phyloP scores from a whole-genome alignment of 345 rosid species.

The Theobroma cacao region DNA sequence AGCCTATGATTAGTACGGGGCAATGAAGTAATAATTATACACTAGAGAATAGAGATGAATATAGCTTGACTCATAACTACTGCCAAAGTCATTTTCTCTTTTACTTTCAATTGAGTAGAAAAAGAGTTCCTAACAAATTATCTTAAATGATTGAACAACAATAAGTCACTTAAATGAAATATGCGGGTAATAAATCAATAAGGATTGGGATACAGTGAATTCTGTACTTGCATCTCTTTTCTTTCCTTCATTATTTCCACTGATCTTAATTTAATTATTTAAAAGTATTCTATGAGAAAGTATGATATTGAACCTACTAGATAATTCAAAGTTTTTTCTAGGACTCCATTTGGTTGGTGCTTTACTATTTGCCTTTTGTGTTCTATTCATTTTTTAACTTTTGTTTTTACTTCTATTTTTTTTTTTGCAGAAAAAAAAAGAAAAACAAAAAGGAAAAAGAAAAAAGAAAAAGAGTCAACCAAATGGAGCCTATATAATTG shows the following conservation, averaged over 20 bases:
- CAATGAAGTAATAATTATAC: background rate
- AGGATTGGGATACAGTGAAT: too few species aligned
- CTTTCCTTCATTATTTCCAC: background rate
- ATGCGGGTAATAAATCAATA: background rate
- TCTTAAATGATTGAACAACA: slow-evolving; percentile 1
- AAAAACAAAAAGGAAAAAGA: background rate
- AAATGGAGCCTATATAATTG: too few species aligned
- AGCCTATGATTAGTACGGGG: slow-evolving; percentile 24
- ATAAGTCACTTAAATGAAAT: background rate
- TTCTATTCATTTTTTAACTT: too few species aligned
- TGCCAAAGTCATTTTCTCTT: background rate
- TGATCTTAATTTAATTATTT: background rate
- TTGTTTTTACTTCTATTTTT: too few species aligned
- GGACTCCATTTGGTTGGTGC: too few species aligned
- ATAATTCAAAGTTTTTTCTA: background rate
- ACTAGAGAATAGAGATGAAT: background rate
- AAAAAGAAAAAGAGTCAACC: too few species aligned
- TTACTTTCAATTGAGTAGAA: background rate
- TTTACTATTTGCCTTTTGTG: too few species aligned
- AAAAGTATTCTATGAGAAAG: background rate
- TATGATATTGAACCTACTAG: background rate
- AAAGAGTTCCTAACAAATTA: background rate
- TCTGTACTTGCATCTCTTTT: background rate
- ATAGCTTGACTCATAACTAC: background rate
- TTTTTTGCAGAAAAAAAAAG: too few species aligned